Evolutionary conservation across 2,329 filamentous ascomycete genomes (phyloP), one percentile per base, ranked within the genome.

Genomic region (Geosmithia putterillii): DNA sequence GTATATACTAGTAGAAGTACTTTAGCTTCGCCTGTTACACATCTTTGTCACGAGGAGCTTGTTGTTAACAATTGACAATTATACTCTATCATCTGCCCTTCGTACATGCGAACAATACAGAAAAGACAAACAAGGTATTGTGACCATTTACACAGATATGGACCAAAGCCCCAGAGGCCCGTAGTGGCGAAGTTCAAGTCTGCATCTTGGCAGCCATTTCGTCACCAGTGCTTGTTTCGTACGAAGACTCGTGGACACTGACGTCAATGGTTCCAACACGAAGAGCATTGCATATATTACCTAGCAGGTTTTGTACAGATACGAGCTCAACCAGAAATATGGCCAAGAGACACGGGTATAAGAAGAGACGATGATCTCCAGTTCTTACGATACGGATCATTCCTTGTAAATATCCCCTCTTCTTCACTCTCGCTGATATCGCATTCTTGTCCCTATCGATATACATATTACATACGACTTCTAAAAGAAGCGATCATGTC

Each of bases 401-500:
- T n/a, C n/a, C n/a, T n/a, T n/a, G n/a, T n/a, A n/a, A n/a, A n/a
- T n/a, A n/a, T n/a, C n/a, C n/a, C n/a, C n/a, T n/a, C n/a, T n/a
- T n/a, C n/a, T n/a, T n/a, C n/a, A n/a, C n/a, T n/a, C n/a, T n/a
- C n/a, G n/a, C n/a, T n/a, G n/a, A n/a, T n/a, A n/a, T n/a, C n/a
- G n/a, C 34, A 36, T 18, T 8, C 14, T 14, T 14, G 10, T 40
- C n/a, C 19, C 21, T 12, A 15, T 3, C 5, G 25, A 9, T 12
- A 7, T 20, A 15, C 17, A 40, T 10, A 40, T 17, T 18, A 36
- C 8, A 15, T 9, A 39, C 9, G 7, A 10, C 32, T 15, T 20
- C 38, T 15, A 14, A 38, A 22, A 25, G 37, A 37, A 21, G 10
- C 35, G 15, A 45, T 14, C 44, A 48, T 48, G 46, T 43, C 46